Percentiles rank a stretch among this genome's conserved stretches.
These are phyloP conservation scores for Pythium dissotocum DNA, from an alignment of 352 stramenopile genomes.

Conservation along the genomic window DNA sequence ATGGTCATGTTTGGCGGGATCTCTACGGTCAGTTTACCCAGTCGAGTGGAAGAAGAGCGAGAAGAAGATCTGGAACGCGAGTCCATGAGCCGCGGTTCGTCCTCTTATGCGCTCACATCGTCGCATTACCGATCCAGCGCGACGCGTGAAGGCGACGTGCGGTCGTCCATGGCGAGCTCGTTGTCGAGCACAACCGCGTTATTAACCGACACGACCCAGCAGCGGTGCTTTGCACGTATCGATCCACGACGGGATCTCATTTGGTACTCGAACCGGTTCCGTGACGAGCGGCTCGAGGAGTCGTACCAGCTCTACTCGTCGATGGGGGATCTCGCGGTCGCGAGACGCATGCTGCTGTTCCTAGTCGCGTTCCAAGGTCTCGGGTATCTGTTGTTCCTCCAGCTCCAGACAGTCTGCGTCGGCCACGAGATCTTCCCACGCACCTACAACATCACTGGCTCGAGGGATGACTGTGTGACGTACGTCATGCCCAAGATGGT, in stretches of 20 bases:
- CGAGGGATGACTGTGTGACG: constrained; percentile 16
- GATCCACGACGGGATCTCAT: constrained; percentile 56
- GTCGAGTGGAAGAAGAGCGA: constrained; percentile 29
- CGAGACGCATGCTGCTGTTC: constrained; percentile 58
- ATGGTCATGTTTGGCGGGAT: constrained; percentile 32
- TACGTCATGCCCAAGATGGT: constrained; percentile 25
- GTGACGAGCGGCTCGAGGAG: constrained; percentile 65
- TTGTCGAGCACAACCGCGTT: constrained; percentile 26
- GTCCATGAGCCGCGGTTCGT: constrained; percentile 13
- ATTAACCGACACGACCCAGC: constrained; percentile 26
- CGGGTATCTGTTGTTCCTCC: constrained; percentile 54
- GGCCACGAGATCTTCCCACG: constrained; percentile 7
- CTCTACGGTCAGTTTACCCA: constrained; percentile 21
- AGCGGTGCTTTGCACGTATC: constrained; percentile 50
- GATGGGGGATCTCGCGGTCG: constrained; percentile 62
- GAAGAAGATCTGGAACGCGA: constrained; percentile 20
- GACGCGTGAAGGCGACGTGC: constrained; percentile 22
- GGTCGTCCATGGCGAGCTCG: constrained; percentile 43
- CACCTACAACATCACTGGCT: constrained; percentile 2
- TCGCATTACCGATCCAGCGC: constrained; percentile 10
- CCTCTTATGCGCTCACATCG: constrained; percentile 7
- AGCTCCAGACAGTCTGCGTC: constrained; percentile 30
- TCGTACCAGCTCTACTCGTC: constrained; percentile 83
- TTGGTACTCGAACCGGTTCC: constrained; percentile 68
- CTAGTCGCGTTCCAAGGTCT: constrained; percentile 57